Evolutionary conservation across 371 early-diverging fungal species (phyloP), one percentile per base, ranked within the genome.

Genomic region (Parasitella parasitica): DNA sequence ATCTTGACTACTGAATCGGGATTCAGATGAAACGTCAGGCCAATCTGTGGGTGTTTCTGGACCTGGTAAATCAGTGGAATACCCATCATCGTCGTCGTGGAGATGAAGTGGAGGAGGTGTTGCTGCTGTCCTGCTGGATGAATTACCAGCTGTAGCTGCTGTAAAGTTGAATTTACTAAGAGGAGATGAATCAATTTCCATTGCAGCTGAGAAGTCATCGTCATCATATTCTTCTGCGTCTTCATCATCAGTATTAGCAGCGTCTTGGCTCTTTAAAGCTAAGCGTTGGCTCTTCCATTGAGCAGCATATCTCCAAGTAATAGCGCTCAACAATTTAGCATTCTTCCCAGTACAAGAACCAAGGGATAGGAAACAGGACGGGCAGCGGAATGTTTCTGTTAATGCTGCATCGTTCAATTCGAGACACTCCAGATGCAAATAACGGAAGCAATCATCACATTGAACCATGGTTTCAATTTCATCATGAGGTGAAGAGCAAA

Each of bases 391-490:
- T 1, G 80, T 76, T 37, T 62, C 58, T 20, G 81, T 77, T 7
- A 84, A 54, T 3, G 66, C 77, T 13, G 78, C 70, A 16, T 76
- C 75, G 0, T 72, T 57, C 27, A 86, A 61, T 30, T 74, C 73
- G 27, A 86, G 64, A 48, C 86, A 86, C 4, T 82, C 84, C 11
- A 83, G 48, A 59, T 86, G 86, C 9, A 86, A 78, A 83, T 84
- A 86, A 13, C 67, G 63, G 34, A 58, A 60, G 53, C 86, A 86
- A 27, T 78, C 69, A 50, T 86, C 86, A 57, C 86, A 86, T 63
- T 86, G 86, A 2, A 86, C 81, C 83, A 86, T 82, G 5, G 73
- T 46, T 9, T 82, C 84, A 35, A 64, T 64, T 20, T 82, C 83
- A 48, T 83, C 84, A 18, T 76, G 69, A 16, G 75, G 71, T n/a